Evolutionary conservation across 2,329 filamentous ascomycete species (phyloP).

Genomic region (Fusarium metavorans): DNA sequence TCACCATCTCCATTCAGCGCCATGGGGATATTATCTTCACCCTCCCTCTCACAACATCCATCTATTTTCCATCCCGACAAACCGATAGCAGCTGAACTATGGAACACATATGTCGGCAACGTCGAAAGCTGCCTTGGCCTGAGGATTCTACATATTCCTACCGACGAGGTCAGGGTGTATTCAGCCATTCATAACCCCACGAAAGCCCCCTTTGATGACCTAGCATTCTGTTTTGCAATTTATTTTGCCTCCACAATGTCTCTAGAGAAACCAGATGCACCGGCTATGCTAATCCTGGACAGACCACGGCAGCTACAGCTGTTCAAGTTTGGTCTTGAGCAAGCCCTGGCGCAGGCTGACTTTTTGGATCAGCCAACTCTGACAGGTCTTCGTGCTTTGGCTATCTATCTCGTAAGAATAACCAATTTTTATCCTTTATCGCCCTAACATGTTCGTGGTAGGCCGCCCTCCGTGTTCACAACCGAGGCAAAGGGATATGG

Average conservation of each 20-base stretch:
- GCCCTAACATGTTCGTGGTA: not conserved
- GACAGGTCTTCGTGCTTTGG: slow-evolving; percentile 2
- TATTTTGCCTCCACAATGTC: slow-evolving; percentile 3
- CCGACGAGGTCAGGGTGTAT: slow-evolving; percentile 6
- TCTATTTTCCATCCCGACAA: slow-evolving; percentile 1
- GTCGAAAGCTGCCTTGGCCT: not conserved
- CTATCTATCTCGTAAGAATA: not conserved
- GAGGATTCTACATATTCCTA: not conserved
- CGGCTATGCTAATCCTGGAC: not conserved
- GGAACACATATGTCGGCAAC: not conserved
- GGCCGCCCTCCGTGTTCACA: slow-evolving; percentile 5
- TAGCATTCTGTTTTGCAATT: slow-evolving; percentile 7
- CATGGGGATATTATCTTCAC: not conserved
- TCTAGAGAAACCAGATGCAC: not conserved
- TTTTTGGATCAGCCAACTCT: not conserved
- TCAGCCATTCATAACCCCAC: not conserved
- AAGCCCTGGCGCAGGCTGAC: not conserved
- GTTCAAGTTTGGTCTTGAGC: slow-evolving; percentile 1
- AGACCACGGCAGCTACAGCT: not conserved
- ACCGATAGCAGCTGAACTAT: not conserved
- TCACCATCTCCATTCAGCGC: not conserved
- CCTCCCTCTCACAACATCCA: not conserved
- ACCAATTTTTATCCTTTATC: accelerated
- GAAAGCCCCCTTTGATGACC: not conserved
- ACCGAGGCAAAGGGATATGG: slow-evolving; percentile 3